A percentile compares a stretch with the other conserved stretches of the same genome.
Conservation (phyloP, 768 basidiomycete species). For the Leucosporidium scottii region DNA sequence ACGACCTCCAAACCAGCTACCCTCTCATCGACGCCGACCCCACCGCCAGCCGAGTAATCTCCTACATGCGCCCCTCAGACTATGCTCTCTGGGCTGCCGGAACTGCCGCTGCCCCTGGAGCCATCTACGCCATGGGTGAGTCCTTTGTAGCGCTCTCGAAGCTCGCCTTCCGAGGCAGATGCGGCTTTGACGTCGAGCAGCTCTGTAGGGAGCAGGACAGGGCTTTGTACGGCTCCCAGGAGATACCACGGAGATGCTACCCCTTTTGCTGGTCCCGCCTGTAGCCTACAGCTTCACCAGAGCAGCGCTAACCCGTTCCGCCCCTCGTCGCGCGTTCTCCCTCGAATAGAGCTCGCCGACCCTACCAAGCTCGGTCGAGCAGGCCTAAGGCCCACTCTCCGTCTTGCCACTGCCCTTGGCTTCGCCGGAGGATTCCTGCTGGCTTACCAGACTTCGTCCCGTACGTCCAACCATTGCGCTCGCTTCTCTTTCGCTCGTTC, state of each 20-base stretch:
- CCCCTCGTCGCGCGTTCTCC: no score
- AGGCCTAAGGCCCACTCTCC: constrained; percentile 41
- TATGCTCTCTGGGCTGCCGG: constrained; percentile 74
- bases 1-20: constrained; percentile 52
- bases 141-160: constrained; percentile 17
- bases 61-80: constrained; percentile 82
- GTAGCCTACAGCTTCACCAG: no score
- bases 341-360: constrained; percentile 41
- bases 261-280: no score
- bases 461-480: constrained; percentile 49
- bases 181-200: no score
- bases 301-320: no score
- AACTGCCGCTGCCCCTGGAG: constrained; percentile 73
- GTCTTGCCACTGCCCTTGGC: constrained; percentile 59
- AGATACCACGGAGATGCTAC: no score
- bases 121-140: constrained; percentile 75
- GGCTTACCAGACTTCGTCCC: constrained; percentile 81
- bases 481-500: background rate
- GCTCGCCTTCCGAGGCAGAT: background rate
- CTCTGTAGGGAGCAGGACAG: no score
- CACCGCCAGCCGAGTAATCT: constrained; percentile 73
- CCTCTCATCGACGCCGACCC: constrained; percentile 94
- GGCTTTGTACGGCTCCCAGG: no score
- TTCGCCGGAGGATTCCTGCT: constrained; percentile 85
- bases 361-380: constrained; percentile 44